A percentile compares a stretch with the other conserved stretches of the same genome.
Evolutionary conservation across 2,329 filamentous ascomycete genomes (phyloP).

Genomic region (Cladosporium velox): DNA sequence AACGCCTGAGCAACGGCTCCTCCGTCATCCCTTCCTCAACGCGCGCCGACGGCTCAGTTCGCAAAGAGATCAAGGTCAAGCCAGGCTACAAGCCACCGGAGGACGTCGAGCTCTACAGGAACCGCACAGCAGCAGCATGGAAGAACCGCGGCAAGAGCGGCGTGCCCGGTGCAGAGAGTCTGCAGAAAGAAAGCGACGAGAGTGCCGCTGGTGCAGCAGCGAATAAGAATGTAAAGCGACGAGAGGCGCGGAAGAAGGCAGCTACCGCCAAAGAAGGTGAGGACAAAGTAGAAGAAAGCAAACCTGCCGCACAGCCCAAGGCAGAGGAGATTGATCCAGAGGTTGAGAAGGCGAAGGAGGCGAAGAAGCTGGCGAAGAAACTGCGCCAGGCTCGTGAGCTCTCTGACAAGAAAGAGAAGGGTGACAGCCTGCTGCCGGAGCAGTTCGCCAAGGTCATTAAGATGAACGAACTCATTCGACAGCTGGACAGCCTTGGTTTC

Average conservation of each 20-base stretch:
- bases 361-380: constrained; percentile 89
- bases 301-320: constrained; percentile 30
- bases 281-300: constrained; percentile 36
- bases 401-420: constrained; percentile 85
- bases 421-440: constrained; percentile 81
- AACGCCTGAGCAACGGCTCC: constrained; percentile 72
- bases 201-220: constrained; percentile 53
- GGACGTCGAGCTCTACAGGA: constrained; percentile 95
- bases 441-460: constrained; percentile 98
- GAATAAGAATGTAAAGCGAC: constrained; percentile 85
- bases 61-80: constrained; percentile 90
- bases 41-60: constrained; percentile 84
- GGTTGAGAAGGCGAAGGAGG: constrained; percentile 87
- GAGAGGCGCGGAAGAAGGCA: constrained; percentile 66
- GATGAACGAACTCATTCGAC: constrained; percentile 88
- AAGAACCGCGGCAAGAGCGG: constrained; percentile 70
- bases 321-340: constrained; percentile 63
- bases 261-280: constrained; percentile 48
- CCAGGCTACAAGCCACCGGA: constrained; percentile 93
- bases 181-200: constrained; percentile 52
- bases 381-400: constrained; percentile 89
- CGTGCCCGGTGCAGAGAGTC: constrained; percentile 70
- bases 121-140: constrained; percentile 81
- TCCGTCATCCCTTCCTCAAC: constrained; percentile 86
- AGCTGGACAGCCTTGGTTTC: constrained; percentile 82